Evolutionary conservation across 306 rosid genomes (phyloP).

Genomic region (Trifolium dubium): DNA sequence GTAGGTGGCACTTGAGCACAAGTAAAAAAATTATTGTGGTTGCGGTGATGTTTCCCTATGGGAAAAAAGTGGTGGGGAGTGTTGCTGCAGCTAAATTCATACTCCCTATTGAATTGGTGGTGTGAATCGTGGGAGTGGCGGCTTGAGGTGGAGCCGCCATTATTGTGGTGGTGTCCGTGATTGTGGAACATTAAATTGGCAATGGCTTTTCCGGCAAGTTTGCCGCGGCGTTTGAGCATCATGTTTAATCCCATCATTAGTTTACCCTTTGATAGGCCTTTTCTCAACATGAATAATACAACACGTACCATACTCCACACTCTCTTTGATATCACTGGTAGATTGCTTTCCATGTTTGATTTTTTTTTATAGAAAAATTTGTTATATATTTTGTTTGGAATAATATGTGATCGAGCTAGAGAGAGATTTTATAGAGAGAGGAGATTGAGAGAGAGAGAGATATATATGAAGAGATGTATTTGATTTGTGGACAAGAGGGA

Average conservation of each 20-base stretch:
- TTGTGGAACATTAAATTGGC: conserved; percentile 67
- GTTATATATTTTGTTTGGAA: neutral
- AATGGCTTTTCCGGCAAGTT: conserved; percentile 83
- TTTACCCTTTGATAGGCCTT: conserved; percentile 71
- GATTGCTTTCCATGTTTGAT: conserved; percentile 50
- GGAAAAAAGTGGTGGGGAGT: conserved; percentile 61
- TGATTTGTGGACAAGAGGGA: conserved; percentile 14
- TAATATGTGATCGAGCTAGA: conserved; percentile 24
- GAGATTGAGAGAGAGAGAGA: conserved; percentile 19
- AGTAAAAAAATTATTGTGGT: conserved; percentile 46
- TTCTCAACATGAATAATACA: conserved; percentile 68
- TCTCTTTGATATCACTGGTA: conserved; percentile 57
- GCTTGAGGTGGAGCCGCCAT: conserved; percentile 31
- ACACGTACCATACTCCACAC: conserved; percentile 71
- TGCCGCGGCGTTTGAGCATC: conserved; percentile 83
- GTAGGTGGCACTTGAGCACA: conserved; percentile 63
- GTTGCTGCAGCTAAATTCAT: conserved; percentile 94
- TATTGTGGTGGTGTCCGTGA: conserved; percentile 39
- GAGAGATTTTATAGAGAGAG: conserved; percentile 31
- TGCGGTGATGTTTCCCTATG: conserved; percentile 52
- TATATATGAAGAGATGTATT: conserved; percentile 15
- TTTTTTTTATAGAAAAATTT: neutral
- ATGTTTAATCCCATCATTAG: conserved; percentile 67
- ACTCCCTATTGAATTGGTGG: conserved; percentile 48
- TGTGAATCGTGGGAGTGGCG: neutral